Percentiles rank a stretch among this genome's conserved stretches.
These are phyloP conservation scores for Thermochaetoides dissita DNA, from an alignment of 2,329 filamentous ascomycete genomes.

Conservation along the genomic window DNA sequence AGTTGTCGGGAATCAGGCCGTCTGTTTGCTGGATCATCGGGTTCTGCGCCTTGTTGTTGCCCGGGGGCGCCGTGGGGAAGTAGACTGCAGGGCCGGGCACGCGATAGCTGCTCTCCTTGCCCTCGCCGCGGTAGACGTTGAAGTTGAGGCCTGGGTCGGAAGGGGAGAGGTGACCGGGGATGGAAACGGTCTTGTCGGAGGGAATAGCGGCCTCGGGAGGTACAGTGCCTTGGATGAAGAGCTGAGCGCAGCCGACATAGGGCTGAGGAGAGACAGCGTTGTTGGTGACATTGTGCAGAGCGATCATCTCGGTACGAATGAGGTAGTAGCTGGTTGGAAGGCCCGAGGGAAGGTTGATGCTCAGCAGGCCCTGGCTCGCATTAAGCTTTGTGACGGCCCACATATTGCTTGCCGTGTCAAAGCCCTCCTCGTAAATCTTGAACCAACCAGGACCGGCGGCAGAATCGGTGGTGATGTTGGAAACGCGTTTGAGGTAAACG, in stretches of 20 bases:
- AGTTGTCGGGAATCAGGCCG: conserved; percentile 40
- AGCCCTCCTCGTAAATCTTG: conserved; percentile 60
- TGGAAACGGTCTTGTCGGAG: conserved; percentile 37
- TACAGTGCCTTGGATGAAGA: conserved; percentile 38
- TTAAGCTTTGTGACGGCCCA: conserved; percentile 64
- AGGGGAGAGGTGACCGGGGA: conserved; percentile 50
- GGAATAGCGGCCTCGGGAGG: conserved; percentile 33
- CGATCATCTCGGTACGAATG: conserved; percentile 55
- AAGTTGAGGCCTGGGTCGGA: conserved; percentile 44
- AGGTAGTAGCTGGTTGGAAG: conserved; percentile 56
- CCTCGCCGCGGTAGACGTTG: conserved; percentile 43
- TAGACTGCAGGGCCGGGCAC: conserved; percentile 45
- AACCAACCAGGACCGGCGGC: conserved; percentile 59
- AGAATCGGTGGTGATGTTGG: conserved; percentile 35
- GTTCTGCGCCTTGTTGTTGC: conserved; percentile 2
- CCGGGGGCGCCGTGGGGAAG: conserved; percentile 19
- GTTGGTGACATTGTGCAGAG: conserved; percentile 44
- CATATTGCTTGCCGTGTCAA: conserved; percentile 36
- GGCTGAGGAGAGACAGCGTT: conserved; percentile 51
- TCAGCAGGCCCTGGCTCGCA: conserved; percentile 47
- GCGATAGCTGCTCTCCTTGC: conserved; percentile 38
- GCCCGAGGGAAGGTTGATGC: conserved; percentile 44
- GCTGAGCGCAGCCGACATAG: conserved; percentile 58
- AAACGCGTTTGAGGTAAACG: conserved; percentile 59
- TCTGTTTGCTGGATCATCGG: conserved; percentile 15